phyloP scores from a whole-genome alignment of 352 stramenopile genomes.

The Thalassiosira mediterranea region DNA sequence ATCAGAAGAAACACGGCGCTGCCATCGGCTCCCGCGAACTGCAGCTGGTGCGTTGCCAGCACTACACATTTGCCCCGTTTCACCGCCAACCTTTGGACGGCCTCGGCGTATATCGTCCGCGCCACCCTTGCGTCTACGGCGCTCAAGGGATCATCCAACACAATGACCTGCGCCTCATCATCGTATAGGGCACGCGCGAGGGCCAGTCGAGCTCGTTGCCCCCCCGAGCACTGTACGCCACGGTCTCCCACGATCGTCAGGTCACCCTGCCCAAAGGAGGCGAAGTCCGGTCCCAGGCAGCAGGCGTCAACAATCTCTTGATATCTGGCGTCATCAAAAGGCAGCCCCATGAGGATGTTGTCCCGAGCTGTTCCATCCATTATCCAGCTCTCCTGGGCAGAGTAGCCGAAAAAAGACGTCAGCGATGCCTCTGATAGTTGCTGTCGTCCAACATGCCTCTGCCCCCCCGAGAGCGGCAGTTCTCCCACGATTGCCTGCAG shows the following conservation, averaged over 20 bases:
- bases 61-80: constrained; percentile 88
- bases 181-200: constrained; percentile 59
- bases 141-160: constrained; percentile 66
- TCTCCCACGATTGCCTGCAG: constrained; percentile 67
- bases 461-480: constrained; percentile 18
- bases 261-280: constrained; percentile 51
- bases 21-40: constrained; percentile 72
- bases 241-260: constrained; percentile 72
- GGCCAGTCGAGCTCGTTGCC: constrained; percentile 61
- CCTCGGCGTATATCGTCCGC: constrained; percentile 87
- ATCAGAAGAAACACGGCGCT: constrained; percentile 67
- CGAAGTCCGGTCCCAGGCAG: constrained; percentile 52
- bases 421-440: too few relatives aligned
- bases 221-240: constrained; percentile 64
- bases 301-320: constrained; percentile 52
- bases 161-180: constrained; percentile 26
- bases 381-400: constrained; percentile 69
- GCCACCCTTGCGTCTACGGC: constrained; percentile 78
- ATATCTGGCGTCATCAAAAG: constrained; percentile 65
- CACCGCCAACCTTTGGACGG: constrained; percentile 86
- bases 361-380: constrained; percentile 71
- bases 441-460: too few relatives aligned
- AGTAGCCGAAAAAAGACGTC: constrained; percentile 23
- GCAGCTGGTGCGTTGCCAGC: constrained; percentile 89
- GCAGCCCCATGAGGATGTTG: constrained; percentile 73